Conservation (phyloP, 1,139 yeast genomes). For the Yamadazyma triangularis region DNA sequence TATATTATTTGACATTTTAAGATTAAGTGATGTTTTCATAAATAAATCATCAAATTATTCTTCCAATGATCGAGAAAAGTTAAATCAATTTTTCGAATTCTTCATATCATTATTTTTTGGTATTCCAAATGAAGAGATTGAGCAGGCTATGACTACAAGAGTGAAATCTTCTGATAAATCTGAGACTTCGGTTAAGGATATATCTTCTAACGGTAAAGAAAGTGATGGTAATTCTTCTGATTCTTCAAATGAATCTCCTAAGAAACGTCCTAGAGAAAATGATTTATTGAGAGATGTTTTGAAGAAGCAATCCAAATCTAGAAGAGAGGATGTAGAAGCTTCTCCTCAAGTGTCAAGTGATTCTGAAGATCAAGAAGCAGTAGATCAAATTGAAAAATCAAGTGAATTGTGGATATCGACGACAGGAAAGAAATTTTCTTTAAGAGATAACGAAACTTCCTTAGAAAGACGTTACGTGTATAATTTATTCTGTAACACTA, state of each 20-base stretch:
- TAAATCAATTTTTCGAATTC: slow-evolving; percentile 66
- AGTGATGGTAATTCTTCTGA: slow-evolving; percentile 8
- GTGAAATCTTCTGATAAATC: slow-evolving; percentile 5
- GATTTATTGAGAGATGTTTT: slow-evolving; percentile 74
- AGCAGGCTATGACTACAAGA: slow-evolving; percentile 17
- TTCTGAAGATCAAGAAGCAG: slow-evolving; percentile 29
- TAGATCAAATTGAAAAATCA: slow-evolving; percentile 52
- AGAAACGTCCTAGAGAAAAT: slow-evolving; percentile 56
- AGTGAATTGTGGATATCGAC: slow-evolving; percentile 65
- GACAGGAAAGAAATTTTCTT: slow-evolving; percentile 30
- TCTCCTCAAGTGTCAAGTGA: slow-evolving; percentile 30
- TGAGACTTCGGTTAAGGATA: neutral
- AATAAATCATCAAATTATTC: slow-evolving; percentile 72
- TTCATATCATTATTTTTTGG: slow-evolving; percentile 71
- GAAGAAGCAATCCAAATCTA: slow-evolving; percentile 55
- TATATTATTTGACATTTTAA: slow-evolving; percentile 69
- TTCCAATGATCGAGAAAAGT: slow-evolving; percentile 72
- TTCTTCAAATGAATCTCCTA: slow-evolving; percentile 13
- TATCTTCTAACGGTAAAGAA: slow-evolving; percentile 8
- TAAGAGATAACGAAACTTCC: slow-evolving; percentile 18
- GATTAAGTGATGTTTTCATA: slow-evolving; percentile 66
- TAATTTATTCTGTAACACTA: slow-evolving; percentile 88
- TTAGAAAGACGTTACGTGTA: slow-evolving; percentile 43
- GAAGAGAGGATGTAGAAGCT: slow-evolving; percentile 33
- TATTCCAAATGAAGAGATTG: slow-evolving; percentile 33